Base-by-base conservation (phyloP, 2,329 filamentous ascomycete genomes). In the Pyrenophora tritici-repentis region DNA sequence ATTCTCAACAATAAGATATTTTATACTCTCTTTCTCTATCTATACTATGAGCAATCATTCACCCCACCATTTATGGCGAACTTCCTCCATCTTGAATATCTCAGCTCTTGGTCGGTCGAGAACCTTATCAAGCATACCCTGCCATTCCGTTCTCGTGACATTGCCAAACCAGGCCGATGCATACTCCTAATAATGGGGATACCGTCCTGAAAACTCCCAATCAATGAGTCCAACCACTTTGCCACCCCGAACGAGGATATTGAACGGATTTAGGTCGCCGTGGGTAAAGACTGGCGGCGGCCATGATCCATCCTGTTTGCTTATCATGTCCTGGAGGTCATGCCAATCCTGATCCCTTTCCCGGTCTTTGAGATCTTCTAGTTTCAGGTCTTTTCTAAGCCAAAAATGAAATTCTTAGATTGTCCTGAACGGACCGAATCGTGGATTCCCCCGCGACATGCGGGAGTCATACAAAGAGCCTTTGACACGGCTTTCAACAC, bases 121-220 rank as follows among this genome's bases (percentile, higher is more conserved):
- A 17, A 62, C 5, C 18, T 38, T 42, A 22, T 38, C 24, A n/a
- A 63, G 42, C 16, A 54, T 53, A 31, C 45, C 39, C 58, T n/a
- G 58, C 64, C 29, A 80, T 71, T 70, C 32, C 53, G 35, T 76
- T 43, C 18, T 57, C 26, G 3, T 65, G 46, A 50, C 63, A 50
- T 77, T 79, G 20, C 75, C 76, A 61, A 77, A 66, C 48, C 65
- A 70, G 2, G 73, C 69, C 3, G 67, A 67, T 3, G 74, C 75
- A 50, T 76, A 77, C 56, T 78, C 77, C 76, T 76, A 79, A 62
- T 77, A 80, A 16, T 71, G 63, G 0, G 76, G 77, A 61, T 77
- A 80, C 76, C 75, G 81, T 3, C 77, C 78, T n/a, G 74, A 67
- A 24, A 72, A 68, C 57, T 81, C 78, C 78, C 77, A 81, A 50